These are phyloP conservation scores for Dacryopinax primogenitus DNA, from an alignment of 768 basidiomycete species.

Conservation along the genomic window DNA sequence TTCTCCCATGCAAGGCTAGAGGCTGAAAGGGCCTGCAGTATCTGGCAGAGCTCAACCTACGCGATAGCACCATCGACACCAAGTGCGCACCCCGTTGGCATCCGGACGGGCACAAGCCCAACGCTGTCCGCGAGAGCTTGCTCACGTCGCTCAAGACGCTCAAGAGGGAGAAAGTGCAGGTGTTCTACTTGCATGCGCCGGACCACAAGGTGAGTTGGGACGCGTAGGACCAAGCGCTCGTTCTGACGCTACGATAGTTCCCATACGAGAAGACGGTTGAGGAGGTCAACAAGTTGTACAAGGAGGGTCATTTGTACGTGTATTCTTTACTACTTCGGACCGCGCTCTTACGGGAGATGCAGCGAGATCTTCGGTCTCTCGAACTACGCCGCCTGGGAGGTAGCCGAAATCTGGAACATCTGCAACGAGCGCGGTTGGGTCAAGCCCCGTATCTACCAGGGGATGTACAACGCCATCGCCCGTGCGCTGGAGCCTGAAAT, in stretches of 20 bases:
- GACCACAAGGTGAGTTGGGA: constrained; percentile 35
- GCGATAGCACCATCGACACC: constrained; percentile 35
- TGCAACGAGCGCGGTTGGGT: constrained; percentile 44
- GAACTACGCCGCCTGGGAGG: constrained; percentile 48
- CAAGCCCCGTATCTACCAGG: constrained; percentile 44
- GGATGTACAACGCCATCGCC: constrained; percentile 41
- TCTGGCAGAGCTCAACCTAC: constrained; percentile 33
- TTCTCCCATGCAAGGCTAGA: not conserved
- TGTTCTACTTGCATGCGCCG: constrained; percentile 51
- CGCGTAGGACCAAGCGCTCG: not conserved
- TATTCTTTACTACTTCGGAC: not conserved
- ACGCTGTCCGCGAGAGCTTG: constrained; percentile 34
- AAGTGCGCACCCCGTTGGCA: constrained; percentile 28
- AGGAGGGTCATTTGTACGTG: constrained; percentile 44
- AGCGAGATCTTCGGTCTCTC: constrained; percentile 52
- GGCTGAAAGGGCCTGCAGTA: constrained; percentile 22
- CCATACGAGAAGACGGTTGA: constrained; percentile 3
- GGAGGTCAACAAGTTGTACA: constrained; percentile 36
- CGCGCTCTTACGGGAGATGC: not conserved
- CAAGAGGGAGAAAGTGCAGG: constrained; percentile 35
- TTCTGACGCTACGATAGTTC: not conserved
- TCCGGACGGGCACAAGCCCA: constrained; percentile 35
- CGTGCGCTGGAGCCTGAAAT: constrained; percentile 39
- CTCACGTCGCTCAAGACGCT: constrained; percentile 36
- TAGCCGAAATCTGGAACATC: constrained; percentile 46